Evolutionary conservation across 192 early-diverging fungal species (phyloP), one percentile per base, ranked within the genome.

Genomic region (Backusella macrospora): DNA sequence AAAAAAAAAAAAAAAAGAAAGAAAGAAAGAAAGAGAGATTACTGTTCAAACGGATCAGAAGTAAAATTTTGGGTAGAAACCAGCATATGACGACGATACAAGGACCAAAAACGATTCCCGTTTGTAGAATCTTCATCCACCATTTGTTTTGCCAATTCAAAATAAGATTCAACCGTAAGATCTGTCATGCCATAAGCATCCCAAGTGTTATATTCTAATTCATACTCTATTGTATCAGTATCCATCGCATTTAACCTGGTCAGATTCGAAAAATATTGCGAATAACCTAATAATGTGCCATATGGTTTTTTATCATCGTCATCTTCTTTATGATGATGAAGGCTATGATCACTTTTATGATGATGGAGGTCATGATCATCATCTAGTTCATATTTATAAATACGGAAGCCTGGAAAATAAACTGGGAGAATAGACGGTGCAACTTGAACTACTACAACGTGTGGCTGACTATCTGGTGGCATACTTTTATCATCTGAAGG

Each of bases 371-470:
- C 23, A 14, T 47, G 26, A 0, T 47, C 21, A 1, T 52, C 39
- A n/a, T 45, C 23, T 18, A 78, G 34, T 23, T 86, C 80, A 44
- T 92, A 92, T 45, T 80, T 77, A 44, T 86, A 86, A 0, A 91
- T 80, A 18, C 90, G 86, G 62, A 90, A 84, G 0, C 83, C 74
- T 14, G 91, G 91, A 47, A 83, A 76, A 63, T 86, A 89, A 10
- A 81, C 87, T n/a, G 91, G 91, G 4, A 91, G 76, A 0, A 92
- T 85, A 48, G 88, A 86, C 0, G 91, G 91, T 34, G 87, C 80
- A 0, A 92, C 39, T 47, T 80, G 48, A 34, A 73, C 52, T n/a
- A 77, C 15, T 0, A 71, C 69, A 0, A 71, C 18, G 23, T 26
- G 69, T 42, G 72, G 52, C 9, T 74, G 68, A 12, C 82, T 78